phyloP scores from a whole-genome alignment of 495 filamentous ascomycete genomes.

The Chaetomium tenue region DNA sequence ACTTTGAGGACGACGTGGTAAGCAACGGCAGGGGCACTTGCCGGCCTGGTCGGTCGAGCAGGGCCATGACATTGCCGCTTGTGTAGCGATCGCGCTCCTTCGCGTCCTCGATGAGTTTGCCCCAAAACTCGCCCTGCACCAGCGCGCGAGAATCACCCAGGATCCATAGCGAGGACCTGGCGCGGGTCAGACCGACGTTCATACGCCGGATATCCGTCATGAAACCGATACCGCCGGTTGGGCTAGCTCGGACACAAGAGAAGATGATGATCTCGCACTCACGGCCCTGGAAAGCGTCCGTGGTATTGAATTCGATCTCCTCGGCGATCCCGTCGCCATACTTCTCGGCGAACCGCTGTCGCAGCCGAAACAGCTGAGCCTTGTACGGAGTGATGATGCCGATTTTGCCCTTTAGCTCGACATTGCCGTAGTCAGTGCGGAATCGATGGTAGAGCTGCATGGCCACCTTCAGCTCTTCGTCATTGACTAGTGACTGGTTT shows the following conservation, averaged over 20 bases:
- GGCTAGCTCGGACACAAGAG: constrained; percentile 90
- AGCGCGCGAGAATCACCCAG: constrained; percentile 86
- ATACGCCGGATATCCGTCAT: constrained; percentile 97
- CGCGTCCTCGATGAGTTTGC: constrained; percentile 76
- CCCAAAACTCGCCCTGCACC: constrained; percentile 86
- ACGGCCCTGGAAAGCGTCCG: constrained; percentile 94
- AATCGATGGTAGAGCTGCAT: constrained; percentile 79
- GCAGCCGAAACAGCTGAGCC: constrained; percentile 80
- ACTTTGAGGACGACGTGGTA: neutral
- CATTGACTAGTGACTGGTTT: constrained; percentile 87
- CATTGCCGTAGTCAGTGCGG: constrained; percentile 62
- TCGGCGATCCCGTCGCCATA: constrained; percentile 76
- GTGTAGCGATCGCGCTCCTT: constrained; percentile 72
- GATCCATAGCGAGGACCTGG: constrained; percentile 93
- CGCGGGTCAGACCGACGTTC: constrained; percentile 97
- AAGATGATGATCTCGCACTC: constrained; percentile 99
- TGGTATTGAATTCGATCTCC: constrained; percentile 93
- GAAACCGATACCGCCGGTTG: constrained; percentile 91
- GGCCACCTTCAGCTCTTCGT: constrained; percentile 79
- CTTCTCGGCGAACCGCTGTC: constrained; percentile 61
- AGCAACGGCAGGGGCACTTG: constrained; percentile 24
- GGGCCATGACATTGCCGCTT: constrained; percentile 56
- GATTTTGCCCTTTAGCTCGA: constrained; percentile 77
- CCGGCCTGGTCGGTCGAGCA: constrained; percentile 42
- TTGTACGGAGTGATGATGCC: constrained; percentile 98